Base-by-base conservation (phyloP, 352 stramenopile genomes). In the Phytophthora palmivora region DNA sequence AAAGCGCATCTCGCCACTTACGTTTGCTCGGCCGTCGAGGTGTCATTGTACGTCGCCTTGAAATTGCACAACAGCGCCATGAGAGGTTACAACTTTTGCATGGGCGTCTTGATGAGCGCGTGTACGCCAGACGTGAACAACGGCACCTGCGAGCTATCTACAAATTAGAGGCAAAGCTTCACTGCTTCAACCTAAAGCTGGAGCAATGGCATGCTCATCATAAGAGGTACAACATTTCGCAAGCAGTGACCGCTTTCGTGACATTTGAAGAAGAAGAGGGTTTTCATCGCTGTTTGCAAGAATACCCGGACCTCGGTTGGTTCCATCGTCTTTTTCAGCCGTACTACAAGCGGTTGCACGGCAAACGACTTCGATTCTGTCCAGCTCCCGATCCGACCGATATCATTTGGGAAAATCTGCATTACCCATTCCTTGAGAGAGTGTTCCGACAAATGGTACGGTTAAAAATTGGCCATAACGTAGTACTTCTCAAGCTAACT, bases 221-320 rank as follows among this genome's bases (percentile, higher is more conserved):
- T 19, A 75, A 79, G 18, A 58, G 58, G 12, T 58, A 61, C 37
- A 67, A 79, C 26, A 74, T 72, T 16, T 70, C 78, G 0, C 65
- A 82, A 30, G 87, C 82, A 0, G 84, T 93, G 18, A 95, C 84
- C 11, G 87, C 82, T 38, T 95, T 89, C 63, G 78, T 93, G 51
- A 95, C 87, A 18, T 95, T 95, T 54, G 84, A 95, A 57, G 81
- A 95, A 44, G 86, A 93, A 33, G 86, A 95, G 58, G 86, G 86
- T 1, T 81, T 79, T 42, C 74, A 91, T 34, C 84, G 86, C n/a
- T 95, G 86, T 34, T 55, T 95, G 22, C 65, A 74, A 28, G 84
- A 93, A 59, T 95, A 93, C 51, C 86, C 84, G 6, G 81, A 92
- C 38, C 63, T 93, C 0, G 84, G 86, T 4, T 82, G 85, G 49